Base-by-base conservation (phyloP, 2,329 filamentous ascomycete genomes). In the Ophiocordyceps robertsii region DNA sequence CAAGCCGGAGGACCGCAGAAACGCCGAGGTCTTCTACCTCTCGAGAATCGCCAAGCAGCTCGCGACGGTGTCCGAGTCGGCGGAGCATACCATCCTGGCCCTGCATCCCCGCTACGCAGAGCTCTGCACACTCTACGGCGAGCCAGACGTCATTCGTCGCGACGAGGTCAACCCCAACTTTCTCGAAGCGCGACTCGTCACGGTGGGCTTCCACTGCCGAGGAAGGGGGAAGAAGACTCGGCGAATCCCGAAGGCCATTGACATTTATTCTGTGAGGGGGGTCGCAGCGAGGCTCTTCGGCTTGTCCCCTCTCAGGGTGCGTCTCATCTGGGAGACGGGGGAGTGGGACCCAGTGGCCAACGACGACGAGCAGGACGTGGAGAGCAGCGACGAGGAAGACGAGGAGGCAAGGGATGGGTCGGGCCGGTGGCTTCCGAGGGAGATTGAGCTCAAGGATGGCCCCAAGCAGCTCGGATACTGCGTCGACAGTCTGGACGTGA, bases 11-110 rank as follows among this genome's bases (percentile, higher is more conserved):
- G 89, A 96, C 58, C 78, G 90, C 16, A 71, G 77, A 42, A 92
- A 96, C 54, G 88, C 88, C 5, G 92, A 96, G 53, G 81, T 90
- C 54, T 98, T 94, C 59, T 98, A 98, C 59, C 75, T 96, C 11
- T 85, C 82, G 1, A 75, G 84, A 42, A 92, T 95, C 44, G 84
- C 75, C 11, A 80, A 79, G 47, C 84, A 92, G 56, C 67, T 95
- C 33, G 72, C 78, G 1, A 65, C 70, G 4, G 72, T 77, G 0
- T 65, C 76, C 0, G 69, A 75, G 43, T 60, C 59, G 3, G 61
- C 67, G 2, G 72, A 80, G 49, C 62, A 60, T 1, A 63, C 65
- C 1, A 71, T 94, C 0, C 57, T 84, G 3, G 61, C 58, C 0
- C 62, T 66, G 4, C 88, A 96, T 59, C 80, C 78, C 8, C 73